Evolutionary conservation across 2,329 filamentous ascomycete genomes (phyloP), one percentile per base, ranked within the genome.

Genomic region (Lasiodiplodia sp.): DNA sequence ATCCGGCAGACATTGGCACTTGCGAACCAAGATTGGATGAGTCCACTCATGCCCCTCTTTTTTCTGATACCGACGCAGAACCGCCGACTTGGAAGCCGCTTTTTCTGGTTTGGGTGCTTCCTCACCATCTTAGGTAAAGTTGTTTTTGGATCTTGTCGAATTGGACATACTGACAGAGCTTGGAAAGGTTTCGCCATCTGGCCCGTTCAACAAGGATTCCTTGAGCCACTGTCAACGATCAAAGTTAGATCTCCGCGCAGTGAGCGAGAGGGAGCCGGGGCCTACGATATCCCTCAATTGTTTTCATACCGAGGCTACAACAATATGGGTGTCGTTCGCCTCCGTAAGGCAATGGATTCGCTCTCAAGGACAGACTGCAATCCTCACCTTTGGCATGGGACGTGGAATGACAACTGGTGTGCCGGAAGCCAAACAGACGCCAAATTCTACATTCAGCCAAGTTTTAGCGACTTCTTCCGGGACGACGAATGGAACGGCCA

Each of bases 21-120:
- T 34, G 53, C 53, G 18, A 37, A 56, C 18, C 53, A 21, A 37
- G 53, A 37, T 8, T 56, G 53, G 53, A 56, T 56, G 53, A 56
- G 53, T 11, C 53, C 53, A 16, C 28, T 18, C 2, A 37, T 37
- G 16, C 5, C 37, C 12, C 14, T n/a, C 25, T 11, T n/a, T 10
- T 1, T 37, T 14, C 10, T 56, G 28, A 1, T 11, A 3, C 53
- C 53, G 2, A 37, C 16, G n/a, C 28, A 3, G 5, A 56, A 37
- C 2, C 53, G 28, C 25, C 14, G 5, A 6, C 28, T 37, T 18
- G 53, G 53, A 5, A 56, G 53, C 53, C 28, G 3, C 14, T 37
- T 56, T 21, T 21, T 56, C 12, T 56, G 53, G 53, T 21, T 34
- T 37, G 53, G 25, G n/a, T 25, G 12, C 28, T 10, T 18, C 6